Conservation (phyloP, 805 yeast species). For the Wickerhamomyces ciferrii region DNA sequence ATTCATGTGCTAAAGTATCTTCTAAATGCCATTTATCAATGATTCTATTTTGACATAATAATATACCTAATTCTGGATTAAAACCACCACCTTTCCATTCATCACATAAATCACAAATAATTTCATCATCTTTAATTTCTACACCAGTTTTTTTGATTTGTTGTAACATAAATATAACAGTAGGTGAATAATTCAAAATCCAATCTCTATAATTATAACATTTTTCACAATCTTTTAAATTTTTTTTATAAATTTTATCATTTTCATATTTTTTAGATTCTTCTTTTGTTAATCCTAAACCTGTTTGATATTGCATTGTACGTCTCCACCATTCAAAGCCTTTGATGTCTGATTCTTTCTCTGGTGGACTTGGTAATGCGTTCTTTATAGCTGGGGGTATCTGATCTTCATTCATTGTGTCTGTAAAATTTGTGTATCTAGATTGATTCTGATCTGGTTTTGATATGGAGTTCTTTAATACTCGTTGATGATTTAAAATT, state of each 20-base stretch:
- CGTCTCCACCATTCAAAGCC: conserved; percentile 85
- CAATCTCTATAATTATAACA: conserved; percentile 79
- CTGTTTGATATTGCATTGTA: conserved; percentile 64
- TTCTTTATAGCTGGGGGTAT: conserved; percentile 3
- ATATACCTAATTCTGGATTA: conserved; percentile 83
- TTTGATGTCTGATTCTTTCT: conserved; percentile 7
- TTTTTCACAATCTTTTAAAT: conserved; percentile 50
- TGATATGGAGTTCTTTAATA: too few relatives aligned
- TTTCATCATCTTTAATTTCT: conserved; percentile 41
- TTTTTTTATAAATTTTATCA: conserved; percentile 40
- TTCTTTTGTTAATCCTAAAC: conserved; percentile 52
- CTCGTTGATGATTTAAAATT: too few relatives aligned
- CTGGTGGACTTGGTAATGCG: conserved; percentile 8
- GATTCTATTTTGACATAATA: conserved; percentile 77
- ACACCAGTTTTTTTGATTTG: conserved; percentile 65
- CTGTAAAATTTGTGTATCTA: too few relatives aligned
- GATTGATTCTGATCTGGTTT: too few relatives aligned
- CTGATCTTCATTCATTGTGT: background rate
- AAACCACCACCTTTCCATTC: conserved; percentile 88
- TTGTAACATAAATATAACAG: conserved; percentile 80
- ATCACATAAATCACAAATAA: conserved; percentile 79
- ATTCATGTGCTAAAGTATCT: conserved; percentile 88
- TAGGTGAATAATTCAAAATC: conserved; percentile 77
- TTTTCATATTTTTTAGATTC: conserved; percentile 52
- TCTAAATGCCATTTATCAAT: conserved; percentile 73